Base-by-base conservation (phyloP, 495 filamentous ascomycete species). In the Ramalina peruviana region DNA sequence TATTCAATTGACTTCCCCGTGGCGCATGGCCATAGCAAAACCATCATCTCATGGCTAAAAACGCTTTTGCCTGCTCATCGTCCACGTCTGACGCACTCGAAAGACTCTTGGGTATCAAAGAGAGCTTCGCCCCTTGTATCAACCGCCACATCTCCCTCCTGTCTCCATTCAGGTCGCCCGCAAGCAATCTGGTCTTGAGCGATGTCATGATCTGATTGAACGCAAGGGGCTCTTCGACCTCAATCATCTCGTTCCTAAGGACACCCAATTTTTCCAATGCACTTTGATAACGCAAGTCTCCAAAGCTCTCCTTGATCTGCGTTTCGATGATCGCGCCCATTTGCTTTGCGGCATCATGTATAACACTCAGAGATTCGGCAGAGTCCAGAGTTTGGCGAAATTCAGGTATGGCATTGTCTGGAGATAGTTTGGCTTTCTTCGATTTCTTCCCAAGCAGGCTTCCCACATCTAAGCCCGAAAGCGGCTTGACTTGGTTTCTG, bases 401-500 rank as follows among this genome's bases (percentile, higher is more conserved):
- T 46, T 89, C 83, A 0, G 93, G 88, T 41, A 99, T 85, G 4
- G 88, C 79, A 57, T 99, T 97, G 21, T 80, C 69, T 0, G 76
- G 57, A 3, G 82, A 82, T 46, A 99, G 88, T 50, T 76, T 82
- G 37, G 67, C 58, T 10, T 68, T 74, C 54, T 80, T 80, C 36
- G 46, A 39, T 57, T 78, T 67, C 60, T 67, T 59, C 40, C 73
- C 72, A 21, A 94, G 80, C 16, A 95, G 80, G 1, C 76, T 74
- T 52, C 86, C 82, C 47, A 95, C 75, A 57, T 99, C 83, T 16
- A 99, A 81, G 16, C 88, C 90, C 0, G 93, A 99, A 27, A 94
- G 80, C 0, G 93, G 93, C 51, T 86, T 88, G 52, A 82, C 76
- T 10, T 76, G 67, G 30, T 89, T 77, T 19, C 80, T 82, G 27